A percentile compares a stretch with the other conserved stretches of the same genome.
These are phyloP conservation scores for Globisporangium mamillatum DNA, from an alignment of 352 stramenopile genomes.

Conservation along the genomic window DNA sequence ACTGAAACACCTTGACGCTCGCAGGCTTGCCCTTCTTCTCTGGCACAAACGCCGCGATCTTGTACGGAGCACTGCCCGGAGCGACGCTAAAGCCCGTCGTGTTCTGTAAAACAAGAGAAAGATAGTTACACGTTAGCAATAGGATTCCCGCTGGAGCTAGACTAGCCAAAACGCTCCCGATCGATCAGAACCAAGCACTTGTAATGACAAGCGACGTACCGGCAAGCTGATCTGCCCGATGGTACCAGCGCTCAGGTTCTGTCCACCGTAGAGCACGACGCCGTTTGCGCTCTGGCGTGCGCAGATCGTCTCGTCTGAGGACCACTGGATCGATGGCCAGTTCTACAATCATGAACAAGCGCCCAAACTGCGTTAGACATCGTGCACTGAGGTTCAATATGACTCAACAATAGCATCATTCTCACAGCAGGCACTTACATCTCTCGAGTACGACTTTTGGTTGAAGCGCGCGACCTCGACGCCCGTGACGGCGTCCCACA, in stretches of 20 bases:
- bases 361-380: neutral
- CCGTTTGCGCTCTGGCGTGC: slow-evolving; percentile 72
- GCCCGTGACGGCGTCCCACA: slow-evolving; percentile 70
- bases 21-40: slow-evolving; percentile 90
- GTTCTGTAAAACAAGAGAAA: slow-evolving; percentile 33
- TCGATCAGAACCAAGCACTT: neutral
- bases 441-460: slow-evolving; percentile 83
- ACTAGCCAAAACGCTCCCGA: neutral
- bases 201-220: slow-evolving; percentile 26
- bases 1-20: slow-evolving; percentile 83
- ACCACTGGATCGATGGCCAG: slow-evolving; percentile 91
- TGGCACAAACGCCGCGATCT: slow-evolving; percentile 83
- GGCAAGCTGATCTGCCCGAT: slow-evolving; percentile 75
- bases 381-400: neutral
- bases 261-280: slow-evolving; percentile 77
- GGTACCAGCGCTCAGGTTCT: slow-evolving; percentile 44
- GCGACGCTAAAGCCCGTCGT: slow-evolving; percentile 84
- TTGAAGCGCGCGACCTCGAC: slow-evolving; percentile 69
- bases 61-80: slow-evolving; percentile 73
- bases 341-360: slow-evolving; percentile 34
- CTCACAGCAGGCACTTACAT: slow-evolving; percentile 37
- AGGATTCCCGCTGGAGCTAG: neutral
- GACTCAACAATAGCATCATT: neutral
- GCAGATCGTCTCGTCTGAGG: slow-evolving; percentile 84
- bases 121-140: neutral